These are phyloP conservation scores for Wakefieldia striispora DNA, from an alignment of 768 basidiomycete species.

Conservation along the genomic window DNA sequence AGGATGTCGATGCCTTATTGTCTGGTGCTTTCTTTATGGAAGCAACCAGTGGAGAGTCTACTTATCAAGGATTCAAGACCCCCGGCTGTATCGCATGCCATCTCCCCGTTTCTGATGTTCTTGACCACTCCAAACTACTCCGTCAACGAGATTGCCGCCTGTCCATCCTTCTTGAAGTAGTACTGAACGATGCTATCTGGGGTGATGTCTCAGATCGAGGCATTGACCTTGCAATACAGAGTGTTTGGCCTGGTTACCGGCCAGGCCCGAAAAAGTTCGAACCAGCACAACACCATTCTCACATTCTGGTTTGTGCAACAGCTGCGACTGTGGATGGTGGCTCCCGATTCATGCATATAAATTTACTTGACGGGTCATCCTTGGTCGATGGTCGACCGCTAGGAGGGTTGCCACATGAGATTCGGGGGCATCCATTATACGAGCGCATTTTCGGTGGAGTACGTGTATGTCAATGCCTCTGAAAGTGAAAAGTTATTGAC, in stretches of 20 bases:
- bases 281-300: neutral
- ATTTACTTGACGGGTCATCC: slow-evolving; percentile 20
- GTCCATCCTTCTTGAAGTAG: no score
- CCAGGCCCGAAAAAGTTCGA: slow-evolving; percentile 14
- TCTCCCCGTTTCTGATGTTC: no score
- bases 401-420: slow-evolving; percentile 12
- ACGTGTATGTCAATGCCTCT: neutral
- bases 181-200: neutral
- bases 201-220: neutral
- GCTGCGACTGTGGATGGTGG: no score
- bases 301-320: slow-evolving; percentile 16
- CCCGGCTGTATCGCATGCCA: no score
- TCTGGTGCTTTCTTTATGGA: no score
- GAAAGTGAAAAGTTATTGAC: no score
- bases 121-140: no score
- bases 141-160: no score
- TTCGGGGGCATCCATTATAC: slow-evolving; percentile 15
- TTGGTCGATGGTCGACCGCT: slow-evolving; percentile 25
- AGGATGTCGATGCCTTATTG: slow-evolving; percentile 6
- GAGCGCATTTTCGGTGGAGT: slow-evolving; percentile 21
- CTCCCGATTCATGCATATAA: slow-evolving; percentile 1
- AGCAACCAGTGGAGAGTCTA: no score
- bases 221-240: slow-evolving; percentile 13
- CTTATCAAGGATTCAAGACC: no score
- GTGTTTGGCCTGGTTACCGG: slow-evolving; percentile 24